Conservation (phyloP, 768 basidiomycete genomes). For the Tricholomella constricta region DNA sequence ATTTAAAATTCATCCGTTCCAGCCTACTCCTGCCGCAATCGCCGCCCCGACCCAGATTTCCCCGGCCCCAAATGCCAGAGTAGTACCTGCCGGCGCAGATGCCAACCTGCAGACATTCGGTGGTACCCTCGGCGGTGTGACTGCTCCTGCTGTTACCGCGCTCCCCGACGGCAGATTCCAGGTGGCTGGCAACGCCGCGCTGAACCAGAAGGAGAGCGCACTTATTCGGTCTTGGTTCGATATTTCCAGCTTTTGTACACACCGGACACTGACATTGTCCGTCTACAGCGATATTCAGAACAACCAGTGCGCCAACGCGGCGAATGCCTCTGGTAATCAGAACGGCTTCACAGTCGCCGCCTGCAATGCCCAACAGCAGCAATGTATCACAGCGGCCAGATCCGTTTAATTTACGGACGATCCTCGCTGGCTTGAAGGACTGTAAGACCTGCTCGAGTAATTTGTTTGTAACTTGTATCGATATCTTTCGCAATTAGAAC, state of each 20-base stretch:
- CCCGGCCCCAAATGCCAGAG: no score
- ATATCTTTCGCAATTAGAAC: conserved; percentile 9
- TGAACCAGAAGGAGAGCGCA: conserved; percentile 48
- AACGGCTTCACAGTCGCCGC: conserved; percentile 47
- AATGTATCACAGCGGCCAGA: conserved; percentile 36
- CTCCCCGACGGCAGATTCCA: conserved; percentile 47
- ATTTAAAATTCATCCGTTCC: neutral
- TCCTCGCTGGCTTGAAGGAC: conserved; percentile 1
- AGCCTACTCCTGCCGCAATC: conserved; percentile 1
- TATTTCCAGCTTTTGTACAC: neutral
- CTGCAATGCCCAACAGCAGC: conserved; percentile 46
- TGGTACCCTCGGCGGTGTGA: conserved; percentile 46
- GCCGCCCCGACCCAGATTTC: conserved; percentile 16
- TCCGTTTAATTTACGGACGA: conserved; percentile 7
- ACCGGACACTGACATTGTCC: neutral
- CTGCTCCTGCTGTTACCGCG: conserved; percentile 46
- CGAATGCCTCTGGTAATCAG: conserved; percentile 52
- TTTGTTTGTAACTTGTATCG: conserved; percentile 14
- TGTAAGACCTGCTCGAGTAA: conserved; percentile 2
- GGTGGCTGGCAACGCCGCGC: conserved; percentile 47
- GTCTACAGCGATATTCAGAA: conserved; percentile 51
- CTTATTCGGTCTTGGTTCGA: conserved; percentile 49
- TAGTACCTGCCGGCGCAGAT: neutral
- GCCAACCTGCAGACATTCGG: conserved; percentile 53
- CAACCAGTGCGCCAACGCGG: conserved; percentile 59